Conservation (phyloP, 2,329 filamentous ascomycete species). For the Alternaria triticina region DNA sequence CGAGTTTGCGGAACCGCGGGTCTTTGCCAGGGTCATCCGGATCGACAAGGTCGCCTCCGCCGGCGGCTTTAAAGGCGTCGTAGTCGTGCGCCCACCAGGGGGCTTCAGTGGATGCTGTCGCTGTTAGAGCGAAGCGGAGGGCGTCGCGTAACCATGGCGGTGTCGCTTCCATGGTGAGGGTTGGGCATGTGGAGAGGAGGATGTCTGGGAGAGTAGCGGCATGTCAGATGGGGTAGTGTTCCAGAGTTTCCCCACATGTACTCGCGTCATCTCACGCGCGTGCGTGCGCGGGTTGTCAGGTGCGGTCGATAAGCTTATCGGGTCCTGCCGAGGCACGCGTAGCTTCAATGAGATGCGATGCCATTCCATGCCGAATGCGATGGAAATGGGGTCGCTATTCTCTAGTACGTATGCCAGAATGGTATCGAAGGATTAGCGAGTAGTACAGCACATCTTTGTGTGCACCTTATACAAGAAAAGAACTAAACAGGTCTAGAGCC, state of each 20-base stretch:
- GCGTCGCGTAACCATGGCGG: conserved; percentile 31
- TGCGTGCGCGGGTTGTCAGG: conserved; percentile 11
- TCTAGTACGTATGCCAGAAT: not conserved
- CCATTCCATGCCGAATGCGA: not conserved
- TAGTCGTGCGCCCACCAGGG: conserved; percentile 19
- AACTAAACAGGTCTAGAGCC: too few species aligned
- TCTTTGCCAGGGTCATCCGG: conserved; percentile 45
- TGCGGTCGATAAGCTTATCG: conserved; percentile 20
- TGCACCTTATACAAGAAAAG: too few species aligned
- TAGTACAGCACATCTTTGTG: not conserved
- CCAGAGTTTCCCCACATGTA: conserved; percentile 10
- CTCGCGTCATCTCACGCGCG: conserved; percentile 13
- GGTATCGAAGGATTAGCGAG: not conserved
- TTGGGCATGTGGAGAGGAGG: conserved; percentile 1
- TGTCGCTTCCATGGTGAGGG: conserved; percentile 7
- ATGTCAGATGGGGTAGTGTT: conserved; percentile 13
- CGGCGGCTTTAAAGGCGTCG: conserved; percentile 5
- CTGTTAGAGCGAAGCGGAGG: conserved; percentile 31
- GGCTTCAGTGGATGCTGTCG: conserved; percentile 28
- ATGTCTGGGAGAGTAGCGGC: not conserved
- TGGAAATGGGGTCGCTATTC: not conserved
- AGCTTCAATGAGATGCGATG: conserved; percentile 6
- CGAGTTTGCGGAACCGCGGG: conserved; percentile 44
- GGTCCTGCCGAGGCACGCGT: conserved; percentile 12
- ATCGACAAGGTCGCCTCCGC: conserved; percentile 22